These are phyloP conservation scores for Pythium apleroticum DNA, from an alignment of 352 stramenopile species.

Conservation along the genomic window DNA sequence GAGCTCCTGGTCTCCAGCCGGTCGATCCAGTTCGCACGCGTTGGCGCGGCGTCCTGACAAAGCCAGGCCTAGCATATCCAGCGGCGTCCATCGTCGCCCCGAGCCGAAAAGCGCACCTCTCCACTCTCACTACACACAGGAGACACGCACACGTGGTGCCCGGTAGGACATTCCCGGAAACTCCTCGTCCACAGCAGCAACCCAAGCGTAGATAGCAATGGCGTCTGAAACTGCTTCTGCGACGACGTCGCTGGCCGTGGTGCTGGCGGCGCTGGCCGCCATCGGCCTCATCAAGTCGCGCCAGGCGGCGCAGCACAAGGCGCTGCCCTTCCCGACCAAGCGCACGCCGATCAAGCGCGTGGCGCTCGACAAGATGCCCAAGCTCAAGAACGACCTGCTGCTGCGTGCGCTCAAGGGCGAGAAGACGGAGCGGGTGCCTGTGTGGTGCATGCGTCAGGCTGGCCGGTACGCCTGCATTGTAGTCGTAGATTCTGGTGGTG, in stretches of 20 bases:
- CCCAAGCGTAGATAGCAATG: conserved; percentile 8
- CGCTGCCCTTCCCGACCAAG: conserved; percentile 55
- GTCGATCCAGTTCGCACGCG: conserved; percentile 6
- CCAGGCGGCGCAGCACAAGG: conserved; percentile 44
- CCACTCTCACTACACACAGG: too few relatives aligned
- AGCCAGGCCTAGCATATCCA: conserved; percentile 14
- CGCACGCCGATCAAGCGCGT: conserved; percentile 75
- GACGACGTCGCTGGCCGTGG: conserved; percentile 32
- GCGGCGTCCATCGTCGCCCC: neutral
- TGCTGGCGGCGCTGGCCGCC: conserved; percentile 48
- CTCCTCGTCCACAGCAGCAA: neutral
- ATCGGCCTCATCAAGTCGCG: conserved; percentile 61
- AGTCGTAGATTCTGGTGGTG: conserved; percentile 6
- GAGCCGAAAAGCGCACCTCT: conserved; percentile 2
- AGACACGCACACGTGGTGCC: neutral
- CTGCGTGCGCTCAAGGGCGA: conserved; percentile 85
- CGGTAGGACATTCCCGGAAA: conserved; percentile 6
- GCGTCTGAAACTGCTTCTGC: conserved; percentile 20
- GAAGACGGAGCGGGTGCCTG: conserved; percentile 88
- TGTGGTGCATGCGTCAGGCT: conserved; percentile 98
- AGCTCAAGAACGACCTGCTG: conserved; percentile 90
- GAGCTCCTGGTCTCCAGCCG: conserved; percentile 14
- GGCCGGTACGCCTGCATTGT: conserved; percentile 71
- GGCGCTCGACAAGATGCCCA: conserved; percentile 65
- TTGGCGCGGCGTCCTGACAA: conserved; percentile 5